Evolutionary conservation across 345 rosid species (phyloP).

Genomic region (Angophora floribunda): DNA sequence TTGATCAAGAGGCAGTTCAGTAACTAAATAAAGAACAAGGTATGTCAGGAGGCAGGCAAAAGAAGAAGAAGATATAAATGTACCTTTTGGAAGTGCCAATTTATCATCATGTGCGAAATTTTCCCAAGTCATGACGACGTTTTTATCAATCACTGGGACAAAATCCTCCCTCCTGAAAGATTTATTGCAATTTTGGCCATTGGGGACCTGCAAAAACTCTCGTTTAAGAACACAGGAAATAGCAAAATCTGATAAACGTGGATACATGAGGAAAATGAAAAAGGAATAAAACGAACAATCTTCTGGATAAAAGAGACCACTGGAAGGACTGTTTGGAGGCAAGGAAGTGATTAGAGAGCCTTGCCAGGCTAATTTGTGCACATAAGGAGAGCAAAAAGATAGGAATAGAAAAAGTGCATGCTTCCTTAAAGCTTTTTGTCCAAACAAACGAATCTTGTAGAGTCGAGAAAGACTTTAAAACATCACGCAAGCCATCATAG

Average conservation of each 20-base stretch:
- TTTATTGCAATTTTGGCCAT: background rate
- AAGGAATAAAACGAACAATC: background rate
- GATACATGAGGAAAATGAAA: background rate
- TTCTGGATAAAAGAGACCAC: background rate
- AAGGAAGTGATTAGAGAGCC: background rate
- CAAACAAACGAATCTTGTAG: background rate
- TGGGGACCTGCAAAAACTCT: background rate
- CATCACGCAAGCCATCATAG: background rate
- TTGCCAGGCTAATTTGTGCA: background rate
- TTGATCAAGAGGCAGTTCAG: background rate
- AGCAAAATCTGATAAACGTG: background rate
- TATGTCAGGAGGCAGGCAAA: background rate
- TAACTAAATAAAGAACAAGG: background rate
- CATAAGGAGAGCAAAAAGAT: background rate
- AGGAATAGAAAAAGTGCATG: background rate
- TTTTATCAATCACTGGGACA: slow-evolving; percentile 23
- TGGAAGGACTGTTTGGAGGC: background rate
- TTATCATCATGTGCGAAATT: slow-evolving; percentile 23
- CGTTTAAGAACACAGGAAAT: background rate
- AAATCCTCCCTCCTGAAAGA: slow-evolving; percentile 19
- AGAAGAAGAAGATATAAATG: background rate
- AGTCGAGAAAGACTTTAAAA: background rate
- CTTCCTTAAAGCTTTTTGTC: background rate
- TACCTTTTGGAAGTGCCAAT: slow-evolving; percentile 31
- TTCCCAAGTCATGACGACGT: slow-evolving; percentile 25